These are phyloP conservation scores for Cichorium intybus DNA, from an alignment of 140 eudicot genomes.

Conservation along the genomic window DNA sequence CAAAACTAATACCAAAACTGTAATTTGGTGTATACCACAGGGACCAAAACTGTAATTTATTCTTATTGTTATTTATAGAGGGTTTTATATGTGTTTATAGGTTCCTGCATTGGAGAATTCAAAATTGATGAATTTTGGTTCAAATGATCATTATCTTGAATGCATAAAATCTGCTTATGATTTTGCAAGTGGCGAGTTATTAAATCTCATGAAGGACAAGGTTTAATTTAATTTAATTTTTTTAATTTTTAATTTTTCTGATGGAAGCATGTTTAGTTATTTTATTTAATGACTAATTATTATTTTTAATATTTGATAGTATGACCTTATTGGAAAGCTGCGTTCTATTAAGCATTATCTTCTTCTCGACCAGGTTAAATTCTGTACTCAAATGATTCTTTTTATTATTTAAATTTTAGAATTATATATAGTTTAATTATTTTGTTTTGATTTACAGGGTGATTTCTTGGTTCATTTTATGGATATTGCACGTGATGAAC, in stretches of 20 bases:
- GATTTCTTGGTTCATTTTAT: constrained; percentile 98
- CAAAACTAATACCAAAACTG: too few relatives aligned
- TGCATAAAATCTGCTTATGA: constrained; percentile 93
- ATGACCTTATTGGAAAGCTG: constrained; percentile 90
- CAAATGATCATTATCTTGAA: constrained; percentile 91
- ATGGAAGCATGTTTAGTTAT: constrained; percentile 1
- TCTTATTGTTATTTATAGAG: neutral
- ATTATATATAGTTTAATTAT: neutral
- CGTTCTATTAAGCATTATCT: constrained; percentile 96
- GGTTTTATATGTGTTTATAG: constrained; percentile 30
- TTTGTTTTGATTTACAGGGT: constrained; percentile 53
- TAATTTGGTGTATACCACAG: too few relatives aligned
- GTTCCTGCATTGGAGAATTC: constrained; percentile 84
- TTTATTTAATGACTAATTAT: constrained; percentile 2
- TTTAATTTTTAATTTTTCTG: constrained; percentile 1
- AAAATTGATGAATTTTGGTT: constrained; percentile 79
- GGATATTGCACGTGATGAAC: constrained; percentile 99
- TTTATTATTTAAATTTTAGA: neutral
- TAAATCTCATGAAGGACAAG: constrained; percentile 92
- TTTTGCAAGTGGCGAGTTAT: constrained; percentile 92
- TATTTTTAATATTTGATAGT: constrained; percentile 42
- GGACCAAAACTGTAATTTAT: neutral
- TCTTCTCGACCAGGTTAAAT: constrained; percentile 89
- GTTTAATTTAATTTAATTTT: constrained; percentile 33
- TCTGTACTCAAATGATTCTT: neutral